Evolutionary conservation across 805 yeast species (phyloP), one percentile per base, ranked within the genome.

Genomic region (Hanseniaspora guilliermondii): DNA sequence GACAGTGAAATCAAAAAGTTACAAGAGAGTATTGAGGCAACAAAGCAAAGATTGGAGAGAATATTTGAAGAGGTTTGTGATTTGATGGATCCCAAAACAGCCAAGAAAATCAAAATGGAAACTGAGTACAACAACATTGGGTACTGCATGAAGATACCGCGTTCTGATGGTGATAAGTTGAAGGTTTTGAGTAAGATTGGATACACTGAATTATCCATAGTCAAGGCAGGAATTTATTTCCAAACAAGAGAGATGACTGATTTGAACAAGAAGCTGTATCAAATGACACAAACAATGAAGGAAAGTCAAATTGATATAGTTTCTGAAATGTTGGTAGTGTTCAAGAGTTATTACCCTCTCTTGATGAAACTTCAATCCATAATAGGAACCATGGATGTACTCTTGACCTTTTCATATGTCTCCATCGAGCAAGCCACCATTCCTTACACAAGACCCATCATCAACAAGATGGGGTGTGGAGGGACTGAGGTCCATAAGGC

Each of bases 171-270:
- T 2, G 74, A 83, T 11, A 82, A 85, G 21, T 72, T 93, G 56
- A 78, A 97, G 61, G 77, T 76, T 12, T 70, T 73, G 48, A 66
- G 70, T 0, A 64, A 66, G 44, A 64, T 63, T 27, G 73, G 72
- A 55, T 75, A 77, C 39, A 89, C 82, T 64, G 97, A 93, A 66
- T 72, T 91, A 44, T 85, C 88, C 50, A 91, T 97, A 0, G 94
- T 87, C 32, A 93, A 93, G 65, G 95, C 96, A 1, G 99, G 99
- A 56, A 91, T 91, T 4, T 87, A 76, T 66, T 93, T 93, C 73
- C 87, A 96, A 9, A 87, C 95, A 1, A 67, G 72, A 42, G 75
- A 75, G 58, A 71, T 93, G 60, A 73, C 77, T 41, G 72, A 74
- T n/a, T 70, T 82, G 36, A 80, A 88, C 14, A 70, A 72, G 37